phyloP scores from a whole-genome alignment of 2,329 filamentous ascomycete genomes.

The Xylariaceae sp. region DNA sequence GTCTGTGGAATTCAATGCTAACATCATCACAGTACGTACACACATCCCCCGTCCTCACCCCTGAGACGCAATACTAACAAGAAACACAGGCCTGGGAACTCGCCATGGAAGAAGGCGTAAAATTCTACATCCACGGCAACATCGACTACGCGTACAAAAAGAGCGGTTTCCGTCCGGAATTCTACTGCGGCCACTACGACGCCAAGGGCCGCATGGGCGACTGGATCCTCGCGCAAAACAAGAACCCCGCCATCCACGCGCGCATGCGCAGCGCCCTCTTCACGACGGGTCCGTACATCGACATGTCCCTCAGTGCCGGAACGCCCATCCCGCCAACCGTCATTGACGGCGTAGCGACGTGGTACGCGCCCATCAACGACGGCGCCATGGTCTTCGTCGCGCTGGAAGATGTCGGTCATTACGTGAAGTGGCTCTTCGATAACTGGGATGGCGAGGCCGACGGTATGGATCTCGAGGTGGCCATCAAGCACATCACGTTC shows the following conservation, averaged over 20 bases:
- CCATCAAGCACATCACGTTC: constrained; percentile 39
- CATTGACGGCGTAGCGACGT: constrained; percentile 30
- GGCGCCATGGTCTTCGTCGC: constrained; percentile 39
- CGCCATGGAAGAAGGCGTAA: constrained; percentile 39
- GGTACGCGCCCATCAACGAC: constrained; percentile 32
- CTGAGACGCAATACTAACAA: too few relatives aligned
- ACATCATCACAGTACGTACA: constrained; percentile 7
- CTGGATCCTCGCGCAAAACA: constrained; percentile 41
- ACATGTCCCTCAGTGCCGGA: constrained; percentile 36
- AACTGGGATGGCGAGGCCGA: constrained; percentile 37
- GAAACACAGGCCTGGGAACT: constrained; percentile 32
- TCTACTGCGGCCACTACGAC: constrained; percentile 45
- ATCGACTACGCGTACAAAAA: constrained; percentile 47
- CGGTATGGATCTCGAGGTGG: constrained; percentile 42
- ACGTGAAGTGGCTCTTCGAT: constrained; percentile 46
- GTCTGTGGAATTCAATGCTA: not conserved
- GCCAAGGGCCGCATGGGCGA: constrained; percentile 41
- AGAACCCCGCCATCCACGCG: constrained; percentile 24
- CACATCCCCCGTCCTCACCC: too few relatives aligned
- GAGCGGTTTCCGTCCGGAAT: constrained; percentile 41
- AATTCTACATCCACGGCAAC: constrained; percentile 44
- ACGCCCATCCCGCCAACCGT: constrained; percentile 39
- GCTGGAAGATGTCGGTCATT: constrained; percentile 43
- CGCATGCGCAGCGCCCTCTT: constrained; percentile 52
- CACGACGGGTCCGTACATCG: constrained; percentile 52